Conservation (phyloP, 2,329 filamentous ascomycete genomes). For the Alternaria sp. region DNA sequence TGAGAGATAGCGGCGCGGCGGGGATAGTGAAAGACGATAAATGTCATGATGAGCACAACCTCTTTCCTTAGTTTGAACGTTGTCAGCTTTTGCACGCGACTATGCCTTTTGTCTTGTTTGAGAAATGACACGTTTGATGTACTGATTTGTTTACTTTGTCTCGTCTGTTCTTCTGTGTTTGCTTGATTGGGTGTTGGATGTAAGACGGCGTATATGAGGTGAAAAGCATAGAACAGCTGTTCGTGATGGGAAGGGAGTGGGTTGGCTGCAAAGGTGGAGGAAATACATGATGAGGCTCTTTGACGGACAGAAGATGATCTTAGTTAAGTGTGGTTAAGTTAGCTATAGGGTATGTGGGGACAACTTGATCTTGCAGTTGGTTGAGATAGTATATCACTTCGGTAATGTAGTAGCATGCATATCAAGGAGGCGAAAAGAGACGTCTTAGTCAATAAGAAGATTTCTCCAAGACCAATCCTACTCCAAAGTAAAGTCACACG, state of each 20-base stretch:
- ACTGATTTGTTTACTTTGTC: fast-evolving
- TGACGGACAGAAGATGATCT: not conserved
- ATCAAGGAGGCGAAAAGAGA: not conserved
- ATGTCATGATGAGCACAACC: not conserved
- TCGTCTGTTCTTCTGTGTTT: not conserved
- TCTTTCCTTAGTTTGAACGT: not conserved
- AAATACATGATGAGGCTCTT: not conserved
- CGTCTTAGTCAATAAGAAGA: not conserved
- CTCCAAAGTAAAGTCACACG: not conserved
- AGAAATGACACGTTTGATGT: not conserved
- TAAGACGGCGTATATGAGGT: not conserved
- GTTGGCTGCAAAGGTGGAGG: not conserved
- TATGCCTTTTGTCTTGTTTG: not conserved
- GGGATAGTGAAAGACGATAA: not conserved
- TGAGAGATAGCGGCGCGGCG: not conserved
- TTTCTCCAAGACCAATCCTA: not conserved
- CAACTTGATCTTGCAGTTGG: not conserved
- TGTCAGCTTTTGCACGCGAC: not conserved
- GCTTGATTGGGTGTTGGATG: not conserved
- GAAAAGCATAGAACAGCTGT: not conserved
- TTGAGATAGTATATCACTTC: fast-evolving
- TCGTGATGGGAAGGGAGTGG: not conserved
- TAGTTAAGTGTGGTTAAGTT: fast-evolving
- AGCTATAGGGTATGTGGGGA: not conserved
- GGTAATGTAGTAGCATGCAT: not conserved